phyloP scores from a whole-genome alignment of 495 filamentous ascomycete genomes.

The Hapsidospora chrysogenum region DNA sequence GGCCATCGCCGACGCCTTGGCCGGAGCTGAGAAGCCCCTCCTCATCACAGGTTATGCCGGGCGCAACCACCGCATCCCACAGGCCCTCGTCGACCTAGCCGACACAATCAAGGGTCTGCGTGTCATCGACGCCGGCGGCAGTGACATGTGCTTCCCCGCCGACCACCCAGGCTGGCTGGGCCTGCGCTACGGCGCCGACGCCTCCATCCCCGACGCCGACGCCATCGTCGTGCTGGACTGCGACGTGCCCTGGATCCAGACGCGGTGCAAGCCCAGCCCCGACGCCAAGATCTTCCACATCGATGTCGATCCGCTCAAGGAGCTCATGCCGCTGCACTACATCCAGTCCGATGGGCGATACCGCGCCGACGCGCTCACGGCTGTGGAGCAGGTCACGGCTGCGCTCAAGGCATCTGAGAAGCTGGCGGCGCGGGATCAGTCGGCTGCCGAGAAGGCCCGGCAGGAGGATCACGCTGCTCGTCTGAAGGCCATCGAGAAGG shows the following conservation, averaged over 20 bases:
- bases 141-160: constrained; percentile 91
- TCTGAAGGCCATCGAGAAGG: constrained; percentile 37
- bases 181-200: constrained; percentile 59
- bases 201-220: constrained; percentile 59
- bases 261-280: constrained; percentile 39
- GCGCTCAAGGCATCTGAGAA: constrained; percentile 27
- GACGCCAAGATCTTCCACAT: constrained; percentile 62
- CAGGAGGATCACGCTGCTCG: constrained; percentile 41
- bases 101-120: constrained; percentile 62
- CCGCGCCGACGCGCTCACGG: constrained; percentile 53
- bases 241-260: constrained; percentile 53
- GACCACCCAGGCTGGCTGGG: constrained; percentile 59
- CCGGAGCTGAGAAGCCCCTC: constrained; percentile 57
- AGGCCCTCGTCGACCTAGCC: constrained; percentile 60
- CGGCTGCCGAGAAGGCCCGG: constrained; percentile 33
- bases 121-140: constrained; percentile 77
- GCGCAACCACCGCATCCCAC: constrained; percentile 51
- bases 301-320: constrained; percentile 75
- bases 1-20: constrained; percentile 52
- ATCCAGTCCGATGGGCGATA: constrained; percentile 57
- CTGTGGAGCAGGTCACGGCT: constrained; percentile 54
- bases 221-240: constrained; percentile 78
- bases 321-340: constrained; percentile 75
- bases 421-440: constrained; percentile 25
- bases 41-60: constrained; percentile 75